Evolutionary conservation across 106 monocot species (phyloP), one percentile per base, ranked within the genome.

Genomic region (Dendrobium huoshanense): DNA sequence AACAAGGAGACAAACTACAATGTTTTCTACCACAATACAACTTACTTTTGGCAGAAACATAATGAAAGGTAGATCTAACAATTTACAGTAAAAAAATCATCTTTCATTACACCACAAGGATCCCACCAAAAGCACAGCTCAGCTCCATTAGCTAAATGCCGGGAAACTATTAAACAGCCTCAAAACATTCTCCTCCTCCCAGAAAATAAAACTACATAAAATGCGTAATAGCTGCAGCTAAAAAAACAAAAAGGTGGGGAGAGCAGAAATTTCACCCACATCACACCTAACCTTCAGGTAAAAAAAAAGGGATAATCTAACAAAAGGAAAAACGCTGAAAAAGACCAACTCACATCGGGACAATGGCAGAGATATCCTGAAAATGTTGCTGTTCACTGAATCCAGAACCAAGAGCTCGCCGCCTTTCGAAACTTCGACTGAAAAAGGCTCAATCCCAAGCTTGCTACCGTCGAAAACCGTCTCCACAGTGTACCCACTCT

Each of bases 391-490:
- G 80, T 91, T 97, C 25, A 81, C 81, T 10, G 97, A 97, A 83
- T 97, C 97, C 72, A 97, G 84, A 22, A 97, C 87, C 48, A 94
- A 80, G 27, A 97, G 87, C 17, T 97, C 97, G 77, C 97, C 97
- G 25, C 76, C 79, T 55, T 86, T 92, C 10, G 85, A 74, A 45
- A 94, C 83, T 83, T 92, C 92, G 16, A 92, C 92, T 2, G 94
- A 68, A 78, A 86, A 87, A 1, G 97, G 97, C 81, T 97, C 97
- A 79, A 97, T 97, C 75, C 97, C 94, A 18, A 94, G 92, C 86
- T 97, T 97, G 80, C 97, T 97, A 79, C 97, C 97, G 58, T 97
- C 97, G 65, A 97, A 97, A 56, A 97, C 97, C 1, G 97, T 97
- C 85, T 97, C 97, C 55, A 97, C 97, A 4, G 80, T 84, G 75